Evolutionary conservation across 164 flowering plant genomes (phyloP).

Genomic region (Magnolia officinalis): DNA sequence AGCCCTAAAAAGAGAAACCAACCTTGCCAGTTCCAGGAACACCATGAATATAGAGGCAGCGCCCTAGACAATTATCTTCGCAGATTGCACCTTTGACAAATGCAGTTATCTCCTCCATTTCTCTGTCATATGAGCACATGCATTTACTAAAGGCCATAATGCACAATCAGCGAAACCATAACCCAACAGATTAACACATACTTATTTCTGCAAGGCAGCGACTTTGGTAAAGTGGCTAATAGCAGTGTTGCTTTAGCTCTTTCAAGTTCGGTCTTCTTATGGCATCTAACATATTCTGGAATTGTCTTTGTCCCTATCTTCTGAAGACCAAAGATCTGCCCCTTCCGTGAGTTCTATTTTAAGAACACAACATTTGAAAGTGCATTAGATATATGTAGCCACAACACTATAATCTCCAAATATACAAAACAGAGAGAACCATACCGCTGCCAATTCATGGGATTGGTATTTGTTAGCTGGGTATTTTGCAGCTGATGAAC

Average conservation of each 20-base stretch:
- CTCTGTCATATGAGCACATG: constrained; percentile 41
- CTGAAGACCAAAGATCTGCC: constrained; percentile 75
- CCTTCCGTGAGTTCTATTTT: constrained; percentile 71
- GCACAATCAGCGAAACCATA: neutral
- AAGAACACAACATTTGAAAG: constrained; percentile 4
- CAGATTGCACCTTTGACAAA: constrained; percentile 77
- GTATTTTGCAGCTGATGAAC: constrained; percentile 25
- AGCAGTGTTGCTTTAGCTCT: constrained; percentile 74
- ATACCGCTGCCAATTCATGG: constrained; percentile 73
- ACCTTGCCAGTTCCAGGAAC: constrained; percentile 99
- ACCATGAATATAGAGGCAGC: constrained; percentile 96
- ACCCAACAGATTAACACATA: constrained; percentile 31
- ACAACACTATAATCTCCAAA: neutral
- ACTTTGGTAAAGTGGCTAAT: constrained; percentile 79
- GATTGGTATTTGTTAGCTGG: constrained; percentile 13
- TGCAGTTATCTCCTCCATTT: constrained; percentile 86
- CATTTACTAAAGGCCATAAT: neutral
- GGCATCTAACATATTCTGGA: constrained; percentile 81
- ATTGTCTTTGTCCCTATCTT: constrained; percentile 80
- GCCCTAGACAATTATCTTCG: constrained; percentile 84
- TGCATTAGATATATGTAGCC: neutral
- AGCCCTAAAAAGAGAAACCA: constrained; percentile 2
- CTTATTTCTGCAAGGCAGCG: constrained; percentile 84
- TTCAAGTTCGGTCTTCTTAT: constrained; percentile 83
- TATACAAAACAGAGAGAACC: constrained; percentile 3